Evolutionary conservation across 169 alveolate genomes (phyloP), one percentile per base, ranked within the genome.

Genomic region (Plasmodium billcollinsi): DNA sequence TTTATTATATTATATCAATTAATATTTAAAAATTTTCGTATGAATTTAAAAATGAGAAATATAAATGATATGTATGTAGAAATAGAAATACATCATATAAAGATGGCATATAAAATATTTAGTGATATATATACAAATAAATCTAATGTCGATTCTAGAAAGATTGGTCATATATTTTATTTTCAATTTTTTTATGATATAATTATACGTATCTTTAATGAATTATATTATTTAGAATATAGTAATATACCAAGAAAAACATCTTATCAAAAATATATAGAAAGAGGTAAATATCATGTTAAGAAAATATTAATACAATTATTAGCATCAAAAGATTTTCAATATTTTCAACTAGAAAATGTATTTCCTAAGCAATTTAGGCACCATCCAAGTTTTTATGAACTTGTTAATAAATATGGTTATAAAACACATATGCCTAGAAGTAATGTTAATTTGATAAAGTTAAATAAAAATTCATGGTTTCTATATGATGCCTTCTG

Each of bases 211-310:
- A 8, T 83, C 20, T 83, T 83, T 39, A 83, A 83, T 15, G 91
- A 83, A n/a, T 58, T 83, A 49, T 83, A 58, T 63, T 71, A 83
- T 72, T 70, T 83, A 11, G 91, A 83, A 43, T 49, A 59, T 6
- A 70, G 74, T 29, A 83, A 83, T n/a, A 70, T 83, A 20, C 91
- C 91, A 4, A 67, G 85, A 63, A 83, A 83, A 62, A 83, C 91
- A 2, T 67, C 91, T 6, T 62, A 43, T 15, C 3, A 8, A 2
- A 83, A 83, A 83, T 83, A 83, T 58, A 33, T 29, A 70, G 39
- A 45, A 26, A 67, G 91, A 70, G 91, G 91, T 12, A 83, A 67
- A 56, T 83, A 83, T 62, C 43, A 43, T 18, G 62, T 83, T 7
- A 83, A 83, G 33, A 83, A 83, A 52, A 70, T 70, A 8, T 24